Evolutionary conservation across 2,329 filamentous ascomycete species (phyloP), one percentile per base, ranked within the genome.

Genomic region (Fusarium foetens): DNA sequence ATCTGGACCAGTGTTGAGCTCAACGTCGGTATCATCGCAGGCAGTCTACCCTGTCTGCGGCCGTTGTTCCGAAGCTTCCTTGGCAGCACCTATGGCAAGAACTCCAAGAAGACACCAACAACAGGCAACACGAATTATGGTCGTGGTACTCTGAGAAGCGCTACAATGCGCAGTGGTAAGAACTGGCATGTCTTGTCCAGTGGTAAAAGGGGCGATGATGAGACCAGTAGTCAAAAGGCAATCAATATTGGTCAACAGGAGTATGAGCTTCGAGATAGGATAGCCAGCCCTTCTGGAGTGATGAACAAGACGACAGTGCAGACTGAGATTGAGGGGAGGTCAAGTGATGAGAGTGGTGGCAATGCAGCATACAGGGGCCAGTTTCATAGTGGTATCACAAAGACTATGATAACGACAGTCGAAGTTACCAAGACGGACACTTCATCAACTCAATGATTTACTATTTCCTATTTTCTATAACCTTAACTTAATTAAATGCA

Each of bases 1-100:
- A 83, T 86, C 62, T 86, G 85, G 84, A 82, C 81, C 8, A 80
- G 83, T 3, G 71, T 79, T 58, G 82, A 82, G 64, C 78, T 75
- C 66, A 83, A 83, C 62, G 72, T 80, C 2, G 82, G 81, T 27
- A 80, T 84, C 48, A 75, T 83, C 9, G 81, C 81, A 8, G 81
- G 78, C 1, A 81, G 77, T 49, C 68, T 83, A 14, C 79, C 82
- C 0, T 77, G 76, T 9, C 66, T 83, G 3, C 78, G 80, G 19
- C 82, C 81, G 5, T 42, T 81, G 10, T 82, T 82, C 63, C 77
- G 78, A 55, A 63, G 63, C 19, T 74, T 83, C 54, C 67, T 81
- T 19, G 78, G 80, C 17, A 79, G 73, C 49, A 72, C 68, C 1
- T 78, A 79, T 48, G 79, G 79, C 31, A 80, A 75, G 49, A 75